These are phyloP conservation scores for Russula griseocarnosa DNA, from an alignment of 768 basidiomycete species.

Conservation along the genomic window DNA sequence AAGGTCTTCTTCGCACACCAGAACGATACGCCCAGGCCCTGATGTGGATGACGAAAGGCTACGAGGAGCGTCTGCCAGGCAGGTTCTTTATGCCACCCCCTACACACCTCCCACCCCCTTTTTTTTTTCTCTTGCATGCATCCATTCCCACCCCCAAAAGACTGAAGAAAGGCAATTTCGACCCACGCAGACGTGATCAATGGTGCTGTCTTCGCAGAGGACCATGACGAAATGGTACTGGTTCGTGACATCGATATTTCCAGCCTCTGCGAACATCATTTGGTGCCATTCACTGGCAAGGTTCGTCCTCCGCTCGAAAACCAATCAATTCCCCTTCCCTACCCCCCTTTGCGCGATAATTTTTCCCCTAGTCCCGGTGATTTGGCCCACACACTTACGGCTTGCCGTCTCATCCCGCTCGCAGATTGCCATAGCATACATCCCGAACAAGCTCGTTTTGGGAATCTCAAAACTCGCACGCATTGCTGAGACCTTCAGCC, in stretches of 20 bases:
- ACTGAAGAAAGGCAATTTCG: constrained; percentile 12
- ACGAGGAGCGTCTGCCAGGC: constrained; percentile 93
- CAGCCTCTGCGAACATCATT: constrained; percentile 96
- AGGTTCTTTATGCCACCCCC: constrained; percentile 44
- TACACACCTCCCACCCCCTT: constrained; percentile 8
- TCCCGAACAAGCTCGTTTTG: constrained; percentile 27
- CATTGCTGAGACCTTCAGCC: constrained; percentile 48
- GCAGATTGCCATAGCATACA: constrained; percentile 83
- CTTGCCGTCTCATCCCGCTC: constrained; percentile 1
- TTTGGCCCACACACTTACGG: constrained; percentile 21
- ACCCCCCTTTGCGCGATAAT: background rate
- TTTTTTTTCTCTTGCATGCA: constrained; percentile 19
- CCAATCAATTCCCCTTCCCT: constrained; percentile 2
- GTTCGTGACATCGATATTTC: constrained; percentile 97
- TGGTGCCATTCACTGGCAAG: constrained; percentile 97
- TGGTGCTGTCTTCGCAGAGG: constrained; percentile 96
- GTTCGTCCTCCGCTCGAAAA: constrained; percentile 43
- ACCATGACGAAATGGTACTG: constrained; percentile 99
- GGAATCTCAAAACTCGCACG: constrained; percentile 27
- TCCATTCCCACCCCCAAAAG: background rate
- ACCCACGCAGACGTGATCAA: constrained; percentile 82
- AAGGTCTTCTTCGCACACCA: constrained; percentile 88
- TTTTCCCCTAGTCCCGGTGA: constrained; percentile 12
- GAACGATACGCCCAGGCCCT: constrained; percentile 95
- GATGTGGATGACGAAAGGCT: constrained; percentile 99